Evolutionary conservation across 2,329 filamentous ascomycete species (phyloP).

Genomic region (Hortaea werneckii): DNA sequence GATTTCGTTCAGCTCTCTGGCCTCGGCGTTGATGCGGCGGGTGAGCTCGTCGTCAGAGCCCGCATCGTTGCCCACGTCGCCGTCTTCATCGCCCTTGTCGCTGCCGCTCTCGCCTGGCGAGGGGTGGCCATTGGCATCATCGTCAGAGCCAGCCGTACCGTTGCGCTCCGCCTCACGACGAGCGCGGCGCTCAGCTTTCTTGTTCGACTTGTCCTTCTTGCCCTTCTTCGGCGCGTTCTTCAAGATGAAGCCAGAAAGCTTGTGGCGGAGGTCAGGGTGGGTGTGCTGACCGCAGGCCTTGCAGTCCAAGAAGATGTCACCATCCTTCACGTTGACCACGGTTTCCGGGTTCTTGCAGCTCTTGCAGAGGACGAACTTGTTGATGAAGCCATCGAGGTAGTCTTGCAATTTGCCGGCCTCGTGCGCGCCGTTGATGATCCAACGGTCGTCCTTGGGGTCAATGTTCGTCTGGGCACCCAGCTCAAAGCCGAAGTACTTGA

Average conservation of each 20-base stretch:
- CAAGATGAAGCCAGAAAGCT: constrained; percentile 93
- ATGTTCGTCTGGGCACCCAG: constrained; percentile 97
- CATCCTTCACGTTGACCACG: constrained; percentile 89
- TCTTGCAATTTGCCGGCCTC: constrained; percentile 93
- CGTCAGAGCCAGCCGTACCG: constrained; percentile 35
- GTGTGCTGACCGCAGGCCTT: constrained; percentile 94
- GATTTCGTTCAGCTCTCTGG: constrained; percentile 56
- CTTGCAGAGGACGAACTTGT: constrained; percentile 98
- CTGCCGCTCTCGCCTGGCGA: constrained; percentile 59
- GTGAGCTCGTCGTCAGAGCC: constrained; percentile 88
- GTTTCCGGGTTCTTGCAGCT: constrained; percentile 99
- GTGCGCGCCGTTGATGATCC: constrained; percentile 99
- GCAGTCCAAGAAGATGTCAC: constrained; percentile 86
- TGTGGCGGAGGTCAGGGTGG: constrained; percentile 84
- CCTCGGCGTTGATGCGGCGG: constrained; percentile 58
- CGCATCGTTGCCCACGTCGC: constrained; percentile 56
- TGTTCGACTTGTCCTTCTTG: constrained; percentile 95
- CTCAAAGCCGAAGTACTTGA: constrained; percentile 99
- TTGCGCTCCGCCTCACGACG: constrained; percentile 59
- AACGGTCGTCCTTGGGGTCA: constrained; percentile 92
- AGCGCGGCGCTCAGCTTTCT: constrained; percentile 76
- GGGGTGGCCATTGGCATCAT: constrained; percentile 44
- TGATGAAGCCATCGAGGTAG: constrained; percentile 95
- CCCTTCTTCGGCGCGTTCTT: constrained; percentile 90
- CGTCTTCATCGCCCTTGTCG: constrained; percentile 55